phyloP scores from a whole-genome alignment of 257 asterid genomes.

The Nicotiana tomentosiformis region DNA sequence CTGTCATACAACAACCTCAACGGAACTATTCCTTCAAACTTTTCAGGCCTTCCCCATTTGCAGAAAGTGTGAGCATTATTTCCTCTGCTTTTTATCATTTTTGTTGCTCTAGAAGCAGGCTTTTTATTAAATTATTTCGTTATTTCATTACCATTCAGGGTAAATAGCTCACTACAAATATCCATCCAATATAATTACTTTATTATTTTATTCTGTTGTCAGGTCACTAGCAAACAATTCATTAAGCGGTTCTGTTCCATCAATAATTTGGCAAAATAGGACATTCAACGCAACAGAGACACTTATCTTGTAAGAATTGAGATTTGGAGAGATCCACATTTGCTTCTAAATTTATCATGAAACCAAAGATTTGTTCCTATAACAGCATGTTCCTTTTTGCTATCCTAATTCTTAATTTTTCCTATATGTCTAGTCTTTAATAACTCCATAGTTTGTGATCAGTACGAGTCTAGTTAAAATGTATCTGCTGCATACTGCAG shows the following conservation, averaged over 20 bases:
- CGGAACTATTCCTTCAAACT: constrained; percentile 76
- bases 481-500: constrained; percentile 39
- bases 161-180: background rate
- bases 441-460: constrained; percentile 4
- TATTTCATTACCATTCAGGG: constrained; percentile 5
- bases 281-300: constrained; percentile 50
- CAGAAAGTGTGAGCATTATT: constrained; percentile 69
- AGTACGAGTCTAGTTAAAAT: background rate
- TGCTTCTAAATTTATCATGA: constrained; percentile 1
- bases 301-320: constrained; percentile 60
- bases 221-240: constrained; percentile 76
- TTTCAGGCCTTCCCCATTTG: constrained; percentile 68
- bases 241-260: constrained; percentile 74
- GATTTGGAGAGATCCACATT: background rate
- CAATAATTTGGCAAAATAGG: constrained; percentile 77
- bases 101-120: background rate
- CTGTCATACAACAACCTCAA: constrained; percentile 65
- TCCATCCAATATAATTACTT: background rate
- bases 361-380: background rate
- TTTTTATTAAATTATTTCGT: background rate
- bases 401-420: background rate
- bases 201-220: constrained; percentile 26
- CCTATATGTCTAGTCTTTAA: background rate
- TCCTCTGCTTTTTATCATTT: constrained; percentile 7
- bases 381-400: background rate